Conservation (phyloP, 805 yeast genomes). For the Metschnikowia vanudenii region DNA sequence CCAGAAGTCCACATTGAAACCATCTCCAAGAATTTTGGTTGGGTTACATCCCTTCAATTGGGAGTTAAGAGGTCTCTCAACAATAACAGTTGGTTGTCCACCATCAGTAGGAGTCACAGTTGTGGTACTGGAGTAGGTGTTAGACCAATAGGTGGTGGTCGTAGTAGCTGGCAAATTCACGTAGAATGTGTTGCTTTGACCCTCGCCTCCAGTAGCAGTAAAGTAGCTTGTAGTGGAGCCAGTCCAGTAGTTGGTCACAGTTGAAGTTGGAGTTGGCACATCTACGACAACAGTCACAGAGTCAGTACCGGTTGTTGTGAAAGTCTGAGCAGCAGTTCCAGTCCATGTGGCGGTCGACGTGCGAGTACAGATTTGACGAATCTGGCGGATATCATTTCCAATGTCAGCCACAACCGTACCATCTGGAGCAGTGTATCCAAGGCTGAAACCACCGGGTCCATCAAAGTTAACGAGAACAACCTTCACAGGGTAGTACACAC, state of each 20-base stretch:
- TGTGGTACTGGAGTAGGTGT: not conserved
- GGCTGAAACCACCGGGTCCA: constrained; percentile 4
- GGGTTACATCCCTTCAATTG: no score
- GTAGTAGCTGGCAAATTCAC: constrained; percentile 16
- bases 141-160: not conserved
- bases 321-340: constrained; percentile 1
- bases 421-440: constrained; percentile 6
- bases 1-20: constrained; percentile 8
- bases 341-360: constrained; percentile 9
- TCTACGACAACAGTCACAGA: constrained; percentile 15
- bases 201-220: constrained; percentile 6
- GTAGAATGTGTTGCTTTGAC: constrained; percentile 16
- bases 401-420: not conserved
- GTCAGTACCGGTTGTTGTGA: constrained; percentile 4
- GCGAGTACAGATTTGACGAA: not conserved
- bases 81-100: constrained; percentile 10
- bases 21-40: not conserved
- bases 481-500: constrained; percentile 10
- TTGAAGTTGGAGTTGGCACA: constrained; percentile 15
- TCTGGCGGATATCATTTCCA: constrained; percentile 2
- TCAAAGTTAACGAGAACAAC: constrained; percentile 6
- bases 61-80: no score
- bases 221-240: constrained; percentile 10
- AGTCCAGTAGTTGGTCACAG: constrained; percentile 19
- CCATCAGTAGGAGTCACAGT: constrained; percentile 1